Conservation (phyloP, 805 yeast species). For the Starmera amethionina region DNA sequence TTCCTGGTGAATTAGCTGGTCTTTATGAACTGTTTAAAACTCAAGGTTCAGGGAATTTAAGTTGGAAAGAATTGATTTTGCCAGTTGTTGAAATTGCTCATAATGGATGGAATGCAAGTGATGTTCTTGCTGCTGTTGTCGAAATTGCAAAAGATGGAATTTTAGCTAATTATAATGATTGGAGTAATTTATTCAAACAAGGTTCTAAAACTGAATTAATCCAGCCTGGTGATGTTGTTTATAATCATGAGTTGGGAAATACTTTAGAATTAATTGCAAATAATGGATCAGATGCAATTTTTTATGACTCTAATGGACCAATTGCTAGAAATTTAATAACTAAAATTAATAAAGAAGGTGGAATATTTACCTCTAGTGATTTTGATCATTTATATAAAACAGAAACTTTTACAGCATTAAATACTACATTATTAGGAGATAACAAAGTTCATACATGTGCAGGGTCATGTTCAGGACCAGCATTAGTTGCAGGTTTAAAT, state of each 20-base stretch:
- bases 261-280: conserved; percentile 60
- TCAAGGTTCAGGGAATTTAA: conserved; percentile 63
- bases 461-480: conserved; percentile 82
- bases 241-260: conserved; percentile 51
- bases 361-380: conserved; percentile 58
- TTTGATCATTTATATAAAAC: conserved; percentile 50
- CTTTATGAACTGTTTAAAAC: conserved; percentile 46
- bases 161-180: conserved; percentile 27
- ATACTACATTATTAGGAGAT: conserved; percentile 26
- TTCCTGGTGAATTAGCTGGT: conserved; percentile 90
- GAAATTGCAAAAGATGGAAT: conserved; percentile 25
- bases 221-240: conserved; percentile 48
- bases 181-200: conserved; percentile 47
- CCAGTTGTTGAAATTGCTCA: conserved; percentile 66
- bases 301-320: conserved; percentile 76
- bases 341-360: conserved; percentile 46
- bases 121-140: conserved; percentile 35
- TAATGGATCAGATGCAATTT: conserved; percentile 69
- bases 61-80: conserved; percentile 63
- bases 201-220: conserved; percentile 23
- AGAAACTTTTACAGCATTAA: conserved; percentile 26
- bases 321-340: conserved; percentile 53
- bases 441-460: conserved; percentile 44
- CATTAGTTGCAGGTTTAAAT: conserved; percentile 64
- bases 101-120: conserved; percentile 51